Base-by-base conservation (phyloP, 768 basidiomycete genomes). In the Trametes elegans region DNA sequence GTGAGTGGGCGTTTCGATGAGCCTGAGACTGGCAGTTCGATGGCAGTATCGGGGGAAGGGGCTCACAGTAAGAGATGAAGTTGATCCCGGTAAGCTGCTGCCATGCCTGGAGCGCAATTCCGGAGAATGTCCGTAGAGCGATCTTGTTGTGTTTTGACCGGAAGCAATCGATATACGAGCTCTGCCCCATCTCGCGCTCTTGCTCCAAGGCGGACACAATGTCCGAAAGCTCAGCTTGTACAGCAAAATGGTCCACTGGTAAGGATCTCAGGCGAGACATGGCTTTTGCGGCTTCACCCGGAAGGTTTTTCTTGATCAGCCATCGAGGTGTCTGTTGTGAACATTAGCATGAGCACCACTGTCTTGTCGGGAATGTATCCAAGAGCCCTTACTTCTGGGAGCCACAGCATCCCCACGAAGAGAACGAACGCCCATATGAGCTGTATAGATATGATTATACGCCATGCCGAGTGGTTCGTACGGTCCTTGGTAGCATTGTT, bases 41-140 rank as follows among this genome's bases (percentile, higher is more conserved):
- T 19, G 19, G 40, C 7, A 14, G 21, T 7, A 7, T 8, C 21
- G 23, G 16, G 23, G 3, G 38, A 46, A 24, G 14, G 21, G 10
- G 21, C 31, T 14, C 26, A 63, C 62, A 71, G 70, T 76, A 78
- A 67, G 79, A 78, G 68, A 83, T 82, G 63, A 83, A 82, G 76
- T 86, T 87, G 74, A 87, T 83, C 58, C 87, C 88, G 11, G 90
- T 91, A 66, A 90, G 79, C 68, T 90, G 87, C 70, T 89, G 87
- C 77, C 77, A 77, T 56, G 75, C 79, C 64, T 94, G 91, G 57
- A 93, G 73, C 65, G 83, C 81, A 59, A 90, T 88, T 62, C 92
- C 92, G 28, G 87, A 84, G 66, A 85, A 74, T 9, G 88, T 91
- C 50, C 89, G 83, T 63, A 85, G 80, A 28, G 79, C 66, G 62